Evolutionary conservation across 108 stramenopile species (phyloP).

Genomic region (Epithemia pelagica): DNA sequence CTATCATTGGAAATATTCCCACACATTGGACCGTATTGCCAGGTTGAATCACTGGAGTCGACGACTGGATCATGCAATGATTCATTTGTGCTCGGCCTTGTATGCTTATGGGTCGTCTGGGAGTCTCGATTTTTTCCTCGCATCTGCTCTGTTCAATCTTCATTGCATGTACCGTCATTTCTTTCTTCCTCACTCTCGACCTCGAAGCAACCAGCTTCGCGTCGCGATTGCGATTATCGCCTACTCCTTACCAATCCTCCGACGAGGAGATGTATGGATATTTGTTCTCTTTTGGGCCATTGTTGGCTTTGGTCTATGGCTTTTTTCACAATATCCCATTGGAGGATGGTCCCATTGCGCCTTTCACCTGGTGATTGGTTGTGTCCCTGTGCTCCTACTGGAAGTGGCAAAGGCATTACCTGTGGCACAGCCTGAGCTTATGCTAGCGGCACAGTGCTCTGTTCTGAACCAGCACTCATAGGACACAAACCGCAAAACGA

Average conservation of each 20-base stretch:
- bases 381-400: constrained; percentile 42
- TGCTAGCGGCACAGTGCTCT: constrained; percentile 14
- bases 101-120: constrained; percentile 59
- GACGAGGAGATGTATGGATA: constrained; percentile 22
- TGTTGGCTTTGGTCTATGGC: constrained; percentile 22
- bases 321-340: constrained; percentile 58
- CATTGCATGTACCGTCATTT: constrained; percentile 51
- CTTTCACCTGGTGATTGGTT: constrained; percentile 56
- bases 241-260: constrained; percentile 52
- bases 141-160: constrained; percentile 46
- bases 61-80: constrained; percentile 72
- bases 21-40: constrained; percentile 29
- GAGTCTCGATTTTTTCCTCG: constrained; percentile 50
- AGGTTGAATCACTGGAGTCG: constrained; percentile 74
- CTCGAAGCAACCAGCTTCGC: constrained; percentile 47
- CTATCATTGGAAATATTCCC: constrained; percentile 56
- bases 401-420: constrained; percentile 18
- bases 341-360: constrained; percentile 72
- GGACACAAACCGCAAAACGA: no score
- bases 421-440: constrained; percentile 24
- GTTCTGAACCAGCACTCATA: not conserved
- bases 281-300: constrained; percentile 24
- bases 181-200: constrained; percentile 38
- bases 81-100: constrained; percentile 57
- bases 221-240: constrained; percentile 46